Percentiles rank a stretch among this genome's conserved stretches.
Conservation (phyloP, 495 filamentous ascomycete genomes). For the Lasiosphaeria miniovina region DNA sequence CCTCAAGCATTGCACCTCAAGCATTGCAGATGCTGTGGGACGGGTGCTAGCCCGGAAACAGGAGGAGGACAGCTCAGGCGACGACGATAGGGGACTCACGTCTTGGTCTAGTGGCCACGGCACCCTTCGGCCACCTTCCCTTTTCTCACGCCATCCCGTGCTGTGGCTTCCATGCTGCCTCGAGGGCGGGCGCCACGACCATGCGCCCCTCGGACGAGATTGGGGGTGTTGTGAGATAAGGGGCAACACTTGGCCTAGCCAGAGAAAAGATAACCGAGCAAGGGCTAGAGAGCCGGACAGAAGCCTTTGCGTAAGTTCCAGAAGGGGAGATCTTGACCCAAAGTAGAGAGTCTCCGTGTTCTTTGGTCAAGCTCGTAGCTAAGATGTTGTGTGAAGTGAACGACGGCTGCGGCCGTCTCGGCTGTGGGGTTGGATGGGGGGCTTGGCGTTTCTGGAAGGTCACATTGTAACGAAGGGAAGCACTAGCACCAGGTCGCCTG, state of each 20-base stretch:
- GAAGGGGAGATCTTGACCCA: constrained; percentile 1
- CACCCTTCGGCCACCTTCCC: constrained; percentile 4
- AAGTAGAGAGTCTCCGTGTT: neutral
- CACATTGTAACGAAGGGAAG: neutral
- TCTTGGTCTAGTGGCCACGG: neutral
- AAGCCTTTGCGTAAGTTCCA: neutral
- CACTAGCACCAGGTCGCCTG: neutral
- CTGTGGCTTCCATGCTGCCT: neutral
- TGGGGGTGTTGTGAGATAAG: neutral
- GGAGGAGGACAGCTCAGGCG: neutral
- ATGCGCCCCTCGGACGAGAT: neutral
- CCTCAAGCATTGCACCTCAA: neutral
- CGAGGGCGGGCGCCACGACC: neutral
- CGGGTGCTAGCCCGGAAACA: neutral
- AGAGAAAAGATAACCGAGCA: neutral
- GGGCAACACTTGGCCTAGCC: neutral
- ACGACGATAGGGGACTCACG: neutral
- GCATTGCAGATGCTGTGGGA: neutral
- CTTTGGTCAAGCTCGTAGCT: neutral
- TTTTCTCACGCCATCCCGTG: constrained; percentile 1
- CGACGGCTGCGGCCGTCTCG: neutral
- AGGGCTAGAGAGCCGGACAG: neutral
- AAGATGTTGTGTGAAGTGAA: neutral
- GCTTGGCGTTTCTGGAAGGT: constrained; percentile 16
- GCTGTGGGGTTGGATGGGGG: neutral